Conservation (phyloP, 2,329 filamentous ascomycete genomes). For the Parafenestella ontariensis region DNA sequence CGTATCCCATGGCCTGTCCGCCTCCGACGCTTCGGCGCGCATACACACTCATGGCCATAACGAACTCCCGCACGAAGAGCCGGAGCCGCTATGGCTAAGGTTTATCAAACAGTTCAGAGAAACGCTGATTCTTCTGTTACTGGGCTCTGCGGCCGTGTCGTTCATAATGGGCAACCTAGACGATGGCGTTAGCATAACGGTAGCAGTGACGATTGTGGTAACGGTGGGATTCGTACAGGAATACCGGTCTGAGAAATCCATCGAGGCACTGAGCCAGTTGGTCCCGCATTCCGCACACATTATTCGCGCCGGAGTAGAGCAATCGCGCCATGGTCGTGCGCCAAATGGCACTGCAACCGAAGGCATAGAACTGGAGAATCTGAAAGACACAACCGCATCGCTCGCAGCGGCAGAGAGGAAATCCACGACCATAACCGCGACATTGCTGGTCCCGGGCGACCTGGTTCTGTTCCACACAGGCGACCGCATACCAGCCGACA, state of each 20-base stretch:
- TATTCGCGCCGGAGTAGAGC: slow-evolving; percentile 64
- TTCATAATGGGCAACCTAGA: slow-evolving; percentile 92
- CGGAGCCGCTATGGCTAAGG: slow-evolving; percentile 92
- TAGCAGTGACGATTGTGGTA: slow-evolving; percentile 96
- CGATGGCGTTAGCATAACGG: slow-evolving; percentile 92
- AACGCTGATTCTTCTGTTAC: slow-evolving; percentile 88
- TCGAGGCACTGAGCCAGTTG: slow-evolving; percentile 91
- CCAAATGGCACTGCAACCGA: slow-evolving; percentile 35
- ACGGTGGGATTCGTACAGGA: slow-evolving; percentile 96
- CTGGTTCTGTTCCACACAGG: slow-evolving; percentile 93
- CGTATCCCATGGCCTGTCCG: slow-evolving; percentile 79
- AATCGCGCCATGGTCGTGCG: slow-evolving; percentile 22
- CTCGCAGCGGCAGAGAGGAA: slow-evolving; percentile 72
- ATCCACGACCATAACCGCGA: slow-evolving; percentile 85
- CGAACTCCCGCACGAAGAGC: slow-evolving; percentile 91
- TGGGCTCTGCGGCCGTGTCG: slow-evolving; percentile 87
- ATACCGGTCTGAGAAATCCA: slow-evolving; percentile 95
- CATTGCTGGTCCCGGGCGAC: slow-evolving; percentile 88
- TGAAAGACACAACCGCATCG: slow-evolving; percentile 63
- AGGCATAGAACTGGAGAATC: slow-evolving; percentile 56
- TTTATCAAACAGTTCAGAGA: slow-evolving; percentile 98
- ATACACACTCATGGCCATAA: slow-evolving; percentile 85
- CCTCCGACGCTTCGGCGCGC: slow-evolving; percentile 79
- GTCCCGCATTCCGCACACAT: slow-evolving; percentile 96
- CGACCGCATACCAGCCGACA: slow-evolving; percentile 94